phyloP scores from a whole-genome alignment of 306 rosid species.

The Vicia sativa region DNA sequence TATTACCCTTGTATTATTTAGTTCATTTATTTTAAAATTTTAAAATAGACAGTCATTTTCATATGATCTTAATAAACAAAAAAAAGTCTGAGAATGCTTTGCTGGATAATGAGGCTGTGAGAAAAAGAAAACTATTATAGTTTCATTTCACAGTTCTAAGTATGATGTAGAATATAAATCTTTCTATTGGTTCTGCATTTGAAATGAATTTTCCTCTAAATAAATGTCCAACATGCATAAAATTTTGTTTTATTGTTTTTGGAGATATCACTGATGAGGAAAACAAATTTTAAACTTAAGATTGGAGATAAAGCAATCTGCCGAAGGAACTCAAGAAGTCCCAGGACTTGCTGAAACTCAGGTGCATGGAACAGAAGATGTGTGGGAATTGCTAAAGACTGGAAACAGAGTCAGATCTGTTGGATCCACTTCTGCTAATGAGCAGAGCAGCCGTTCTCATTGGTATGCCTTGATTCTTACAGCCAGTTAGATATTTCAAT shows the following conservation, averaged over 20 bases:
- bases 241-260: slow-evolving; percentile 27
- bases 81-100: slow-evolving; percentile 15
- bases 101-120: slow-evolving; percentile 17
- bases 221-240: background rate
- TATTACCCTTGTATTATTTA: background rate
- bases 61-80: background rate
- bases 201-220: slow-evolving; percentile 10
- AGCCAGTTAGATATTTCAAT: background rate
- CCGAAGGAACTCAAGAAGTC: slow-evolving; percentile 94
- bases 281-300: slow-evolving; percentile 40
- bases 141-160: slow-evolving; percentile 12
- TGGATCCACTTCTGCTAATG: slow-evolving; percentile 94
- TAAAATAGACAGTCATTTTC: slow-evolving; percentile 3
- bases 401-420: slow-evolving; percentile 89
- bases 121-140: background rate
- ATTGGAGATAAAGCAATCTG: slow-evolving; percentile 95
- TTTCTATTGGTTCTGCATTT: slow-evolving; percentile 1
- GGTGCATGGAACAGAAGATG: slow-evolving; percentile 68
- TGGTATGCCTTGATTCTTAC: slow-evolving; percentile 54
- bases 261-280: slow-evolving; percentile 21
- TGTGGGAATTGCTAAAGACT: slow-evolving; percentile 82
- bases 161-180: background rate
- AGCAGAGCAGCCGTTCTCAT: slow-evolving; percentile 97
- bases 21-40: slow-evolving; percentile 19
- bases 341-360: slow-evolving; percentile 89